Base-by-base conservation (phyloP, 345 rosid species). In the Hibiscus trionum region DNA sequence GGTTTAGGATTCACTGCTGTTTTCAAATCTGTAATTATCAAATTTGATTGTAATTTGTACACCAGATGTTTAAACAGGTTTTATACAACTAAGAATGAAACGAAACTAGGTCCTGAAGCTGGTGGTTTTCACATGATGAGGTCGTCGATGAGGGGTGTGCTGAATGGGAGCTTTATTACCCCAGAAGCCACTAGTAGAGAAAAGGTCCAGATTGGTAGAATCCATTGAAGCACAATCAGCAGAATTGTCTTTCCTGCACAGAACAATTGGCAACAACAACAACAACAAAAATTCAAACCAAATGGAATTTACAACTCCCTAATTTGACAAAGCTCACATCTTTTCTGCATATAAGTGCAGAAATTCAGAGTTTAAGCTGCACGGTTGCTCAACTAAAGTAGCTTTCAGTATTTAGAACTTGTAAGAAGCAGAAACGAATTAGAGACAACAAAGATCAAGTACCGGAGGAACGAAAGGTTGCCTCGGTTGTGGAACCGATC, bases 201-300 rank as follows among this genome's bases (percentile, higher is more conserved):
- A 37, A 88, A 16, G 12, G 84, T 79, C 87, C 93, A 91, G 4
- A 84, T 61, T 0, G 97, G 98, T 68, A 93, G 82, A 63, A 86
- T 73, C 91, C 88, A 88, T 72, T 76, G 77, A 33, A 84, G 56
- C 17, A 78, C 69, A 53, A 80, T 69, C 82, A 86, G 72, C 76
- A 89, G 77, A 9, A 85, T 74, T 63, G 60, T 73, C 71, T 88
- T 91, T 66, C 90, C 98, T 89, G 90, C 78, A 74, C 55, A 72
- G 2, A 24, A 14, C n/a, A 15, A 46, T 33, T 56, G 4, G 14
- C 72, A 70, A 11, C 12, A 11, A 4, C 35, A 31, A 8, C 16
- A 53, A 16, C 17, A 53, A 8, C 2, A 39, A 12, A 21, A 2
- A 8, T 24, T 58, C 33, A 26, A 26, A 12, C 11, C 2, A 56